phyloP scores from a whole-genome alignment of 2,329 filamentous ascomycete species.

The Fusarium liriodendri region DNA sequence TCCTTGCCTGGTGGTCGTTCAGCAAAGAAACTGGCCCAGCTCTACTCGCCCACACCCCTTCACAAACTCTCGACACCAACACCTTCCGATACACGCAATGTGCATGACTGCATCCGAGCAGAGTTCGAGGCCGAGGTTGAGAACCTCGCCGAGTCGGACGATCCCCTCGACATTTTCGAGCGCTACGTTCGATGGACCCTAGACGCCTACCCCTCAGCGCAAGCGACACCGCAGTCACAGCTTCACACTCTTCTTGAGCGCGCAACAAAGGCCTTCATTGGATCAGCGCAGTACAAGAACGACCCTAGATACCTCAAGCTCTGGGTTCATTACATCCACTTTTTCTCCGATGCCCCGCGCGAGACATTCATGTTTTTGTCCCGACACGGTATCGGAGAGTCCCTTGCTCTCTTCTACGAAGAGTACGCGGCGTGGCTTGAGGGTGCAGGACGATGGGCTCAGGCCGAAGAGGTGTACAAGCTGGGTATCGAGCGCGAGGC shows the following conservation, averaged over 20 bases:
- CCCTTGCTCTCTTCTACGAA: constrained; percentile 92
- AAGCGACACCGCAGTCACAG: constrained; percentile 92
- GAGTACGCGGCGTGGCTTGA: constrained; percentile 97
- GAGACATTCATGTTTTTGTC: constrained; percentile 94
- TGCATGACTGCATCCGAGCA: constrained; percentile 82
- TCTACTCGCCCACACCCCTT: constrained; percentile 76
- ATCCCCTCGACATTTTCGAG: constrained; percentile 95
- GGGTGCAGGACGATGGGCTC: constrained; percentile 81
- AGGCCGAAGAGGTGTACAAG: constrained; percentile 94
- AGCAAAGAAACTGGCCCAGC: constrained; percentile 85
- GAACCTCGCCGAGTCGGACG: constrained; percentile 85
- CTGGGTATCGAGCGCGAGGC: constrained; percentile 91
- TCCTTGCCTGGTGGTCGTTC: constrained; percentile 88
- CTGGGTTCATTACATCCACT: constrained; percentile 92
- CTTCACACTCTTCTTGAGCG: constrained; percentile 90
- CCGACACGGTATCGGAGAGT: constrained; percentile 87
- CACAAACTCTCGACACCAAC: constrained; percentile 71
- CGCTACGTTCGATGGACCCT: constrained; percentile 98
- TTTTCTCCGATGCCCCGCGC: constrained; percentile 92
- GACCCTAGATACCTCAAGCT: constrained; percentile 93
- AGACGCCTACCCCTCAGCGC: constrained; percentile 92
- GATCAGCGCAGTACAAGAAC: constrained; percentile 90
- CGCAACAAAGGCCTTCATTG: constrained; percentile 89
- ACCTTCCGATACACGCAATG: constrained; percentile 77
- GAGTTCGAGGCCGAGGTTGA: constrained; percentile 89